Conservation (phyloP, 306 rosid genomes). For the Dicorynia guianensis region DNA sequence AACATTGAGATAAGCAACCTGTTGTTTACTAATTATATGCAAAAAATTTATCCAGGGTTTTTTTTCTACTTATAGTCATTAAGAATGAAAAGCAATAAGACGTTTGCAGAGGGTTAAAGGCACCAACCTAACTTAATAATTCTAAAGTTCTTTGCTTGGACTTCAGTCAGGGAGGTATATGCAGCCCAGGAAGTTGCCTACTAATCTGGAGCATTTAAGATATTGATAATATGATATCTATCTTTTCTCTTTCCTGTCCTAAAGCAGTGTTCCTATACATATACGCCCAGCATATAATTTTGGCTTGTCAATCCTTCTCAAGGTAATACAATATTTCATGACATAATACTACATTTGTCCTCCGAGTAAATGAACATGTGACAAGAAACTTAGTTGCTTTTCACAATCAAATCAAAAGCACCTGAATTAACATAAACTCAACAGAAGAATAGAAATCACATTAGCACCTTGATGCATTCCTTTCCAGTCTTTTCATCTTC, state of each 20-base stretch:
- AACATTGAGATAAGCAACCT: no score
- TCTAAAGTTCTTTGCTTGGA: neutral
- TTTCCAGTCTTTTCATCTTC: constrained; percentile 97
- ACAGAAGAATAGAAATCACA: constrained; percentile 31
- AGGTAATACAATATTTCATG: neutral
- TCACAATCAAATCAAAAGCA: neutral
- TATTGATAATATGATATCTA: neutral
- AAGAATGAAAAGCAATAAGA: constrained; percentile 22
- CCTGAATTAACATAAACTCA: constrained; percentile 5
- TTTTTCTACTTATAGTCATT: neutral
- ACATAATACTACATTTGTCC: neutral
- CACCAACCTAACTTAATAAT: constrained; percentile 11
- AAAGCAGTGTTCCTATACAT: constrained; percentile 7
- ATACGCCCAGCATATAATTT: constrained; percentile 5
- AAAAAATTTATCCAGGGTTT: no score
- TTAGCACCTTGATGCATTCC: constrained; percentile 95
- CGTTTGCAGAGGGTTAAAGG: constrained; percentile 16
- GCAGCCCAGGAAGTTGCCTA: neutral
- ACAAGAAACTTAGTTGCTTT: neutral
- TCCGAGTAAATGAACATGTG: neutral
- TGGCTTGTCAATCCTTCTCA: neutral
- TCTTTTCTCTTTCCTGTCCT: neutral
- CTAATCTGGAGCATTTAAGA: constrained; percentile 22
- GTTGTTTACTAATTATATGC: no score
- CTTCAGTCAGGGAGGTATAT: constrained; percentile 12